Evolutionary conservation across 2,329 filamentous ascomycete species (phyloP).

Genomic region (Phaeomoniella chlamydospora): DNA sequence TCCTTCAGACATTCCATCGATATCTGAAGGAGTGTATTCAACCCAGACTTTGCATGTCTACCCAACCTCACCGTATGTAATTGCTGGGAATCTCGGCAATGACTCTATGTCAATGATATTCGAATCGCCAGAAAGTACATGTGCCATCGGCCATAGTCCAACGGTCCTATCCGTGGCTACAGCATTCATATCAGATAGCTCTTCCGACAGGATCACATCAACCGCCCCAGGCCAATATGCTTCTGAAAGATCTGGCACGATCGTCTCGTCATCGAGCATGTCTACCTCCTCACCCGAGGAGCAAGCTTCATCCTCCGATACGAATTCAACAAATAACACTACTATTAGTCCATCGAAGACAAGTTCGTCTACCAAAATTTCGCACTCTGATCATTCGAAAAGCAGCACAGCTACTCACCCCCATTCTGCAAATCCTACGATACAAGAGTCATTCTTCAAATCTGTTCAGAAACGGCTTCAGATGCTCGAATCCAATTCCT

Average conservation of each 20-base stretch:
- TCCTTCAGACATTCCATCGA: background rate
- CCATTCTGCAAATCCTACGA: conserved; percentile 54
- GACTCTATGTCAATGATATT: too few species aligned
- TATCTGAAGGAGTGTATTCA: background rate
- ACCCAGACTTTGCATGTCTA: too few species aligned
- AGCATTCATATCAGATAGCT: background rate
- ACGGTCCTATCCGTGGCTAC: background rate
- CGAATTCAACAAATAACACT: conserved; percentile 1
- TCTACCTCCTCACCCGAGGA: background rate
- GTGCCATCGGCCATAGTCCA: background rate
- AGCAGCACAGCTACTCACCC: conserved; percentile 29
- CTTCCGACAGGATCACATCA: background rate
- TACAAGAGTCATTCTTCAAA: conserved; percentile 97
- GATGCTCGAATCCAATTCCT: conserved; percentile 82
- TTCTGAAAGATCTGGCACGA: too few species aligned
- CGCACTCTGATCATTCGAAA: conserved; percentile 1
- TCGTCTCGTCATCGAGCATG: background rate
- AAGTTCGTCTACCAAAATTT: conserved; percentile 3
- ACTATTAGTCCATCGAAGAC: background rate
- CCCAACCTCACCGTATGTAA: background rate
- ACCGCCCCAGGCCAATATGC: background rate
- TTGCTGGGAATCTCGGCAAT: background rate
- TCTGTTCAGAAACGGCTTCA: conserved; percentile 85
- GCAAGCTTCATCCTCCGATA: conserved; percentile 1
- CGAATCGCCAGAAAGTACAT: background rate